Evolutionary conservation across 2,329 filamentous ascomycete species (phyloP), one percentile per base, ranked within the genome.

Genomic region (Cytospora piceicola): DNA sequence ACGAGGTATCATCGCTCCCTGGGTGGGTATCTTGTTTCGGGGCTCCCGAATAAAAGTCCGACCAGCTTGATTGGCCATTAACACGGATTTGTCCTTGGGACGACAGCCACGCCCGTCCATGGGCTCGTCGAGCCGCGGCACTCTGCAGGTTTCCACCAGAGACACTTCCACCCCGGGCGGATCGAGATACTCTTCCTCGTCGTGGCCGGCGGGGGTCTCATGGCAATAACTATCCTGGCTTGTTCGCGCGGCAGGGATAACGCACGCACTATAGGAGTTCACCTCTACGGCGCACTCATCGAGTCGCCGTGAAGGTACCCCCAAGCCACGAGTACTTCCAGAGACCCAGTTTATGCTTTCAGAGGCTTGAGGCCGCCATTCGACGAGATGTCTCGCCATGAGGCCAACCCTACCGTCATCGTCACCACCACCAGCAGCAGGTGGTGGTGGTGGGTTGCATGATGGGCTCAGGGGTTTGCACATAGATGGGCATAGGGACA

Each of bases 201-300:
- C 2, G 6, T 39, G 36, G 17, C 39, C 8, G n/a, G 6, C 11
- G n/a, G 12, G n/a, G 42, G n/a, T n/a, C 22, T 49, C 24, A 14
- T 1, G 24, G 7, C 0, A 14, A 24, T 2, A 8, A 5, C 3
- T 8, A 7, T 12, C 8, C 8, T 24, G 11, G 14, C n/a, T 12
- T 11, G 8, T 24, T 22, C n/a, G 46, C n/a, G n/a, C 4, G 20
- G 8, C 42, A 49, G 20, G 42, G 2, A 49, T 49, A 24, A 24
- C 4, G n/a, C 11, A 9, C n/a, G 14, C 46, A 49, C 24, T 12
- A 9, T 46, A 11, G 17, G 4, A 9, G 7, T 12, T 17, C 14
- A 20, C 15, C 8, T 22, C 42, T 9, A n/a, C 11, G 20, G 20
- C 24, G 46, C 46, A 14, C n/a, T 9, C 11, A 3, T n/a, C 24